A percentile compares a stretch with the other conserved stretches of the same genome.
Conservation (phyloP, 148 eudicot species). For the Cornus controversa region DNA sequence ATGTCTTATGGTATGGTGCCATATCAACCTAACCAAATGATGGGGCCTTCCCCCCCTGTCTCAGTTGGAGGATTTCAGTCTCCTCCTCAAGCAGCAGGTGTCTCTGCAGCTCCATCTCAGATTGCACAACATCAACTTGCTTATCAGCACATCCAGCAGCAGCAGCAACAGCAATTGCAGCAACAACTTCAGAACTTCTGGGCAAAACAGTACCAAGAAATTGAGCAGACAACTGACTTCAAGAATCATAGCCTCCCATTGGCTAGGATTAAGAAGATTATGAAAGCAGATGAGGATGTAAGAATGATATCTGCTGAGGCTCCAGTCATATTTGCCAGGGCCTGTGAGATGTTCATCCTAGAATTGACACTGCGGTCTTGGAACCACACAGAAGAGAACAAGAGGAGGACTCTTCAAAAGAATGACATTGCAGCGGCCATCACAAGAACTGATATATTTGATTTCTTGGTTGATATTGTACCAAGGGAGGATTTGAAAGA, state of each 20-base stretch:
- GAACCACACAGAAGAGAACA: conserved; percentile 40
- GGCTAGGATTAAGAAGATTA: conserved; percentile 50
- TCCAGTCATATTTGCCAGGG: conserved; percentile 41
- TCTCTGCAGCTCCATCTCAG: conserved; percentile 17
- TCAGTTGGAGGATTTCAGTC: conserved; percentile 27
- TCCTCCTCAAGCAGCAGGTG: conserved; percentile 20
- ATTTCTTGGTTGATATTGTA: conserved; percentile 48
- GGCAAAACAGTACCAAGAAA: conserved; percentile 32
- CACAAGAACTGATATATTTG: conserved; percentile 40
- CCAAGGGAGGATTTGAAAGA: conserved; percentile 41
- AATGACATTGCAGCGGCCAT: conserved; percentile 39
- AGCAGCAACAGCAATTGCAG: conserved; percentile 28
- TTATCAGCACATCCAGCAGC: conserved; percentile 33
- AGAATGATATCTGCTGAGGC: conserved; percentile 52
- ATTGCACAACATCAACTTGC: conserved; percentile 28
- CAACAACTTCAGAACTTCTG: conserved; percentile 37
- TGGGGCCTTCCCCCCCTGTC: conserved; percentile 26
- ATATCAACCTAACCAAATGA: conserved; percentile 41
- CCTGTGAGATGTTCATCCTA: conserved; percentile 49
- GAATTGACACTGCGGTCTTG: conserved; percentile 45
- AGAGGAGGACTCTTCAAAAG: conserved; percentile 48
- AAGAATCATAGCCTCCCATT: conserved; percentile 43
- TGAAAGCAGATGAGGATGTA: conserved; percentile 51
- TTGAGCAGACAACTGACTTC: conserved; percentile 29
- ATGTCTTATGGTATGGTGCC: conserved; percentile 30